Conservation (phyloP, 2,329 filamentous ascomycete genomes). For the Aureobasidium sp. region DNA sequence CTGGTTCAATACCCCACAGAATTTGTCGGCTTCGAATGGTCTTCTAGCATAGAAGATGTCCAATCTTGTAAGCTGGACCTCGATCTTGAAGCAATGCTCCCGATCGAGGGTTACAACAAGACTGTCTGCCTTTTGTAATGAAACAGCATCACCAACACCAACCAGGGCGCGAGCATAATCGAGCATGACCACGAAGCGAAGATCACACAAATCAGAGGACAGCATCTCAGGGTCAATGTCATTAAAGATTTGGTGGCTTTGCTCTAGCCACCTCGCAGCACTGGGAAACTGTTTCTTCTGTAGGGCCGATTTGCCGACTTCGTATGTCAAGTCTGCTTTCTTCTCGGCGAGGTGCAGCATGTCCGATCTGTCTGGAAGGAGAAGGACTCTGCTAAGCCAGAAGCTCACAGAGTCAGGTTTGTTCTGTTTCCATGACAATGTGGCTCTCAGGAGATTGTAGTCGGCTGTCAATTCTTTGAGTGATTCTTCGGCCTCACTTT, state of each 20-base stretch:
- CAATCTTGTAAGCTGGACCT: conserved; percentile 61
- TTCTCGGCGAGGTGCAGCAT: conserved; percentile 48
- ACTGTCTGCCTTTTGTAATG: conserved; percentile 47
- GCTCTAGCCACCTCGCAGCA: conserved; percentile 66
- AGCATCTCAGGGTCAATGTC: conserved; percentile 49
- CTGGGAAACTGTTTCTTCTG: conserved; percentile 45
- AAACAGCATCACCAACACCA: conserved; percentile 37
- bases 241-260: conserved; percentile 56
- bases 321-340: conserved; percentile 61
- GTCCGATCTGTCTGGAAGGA: conserved; percentile 37
- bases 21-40: conserved; percentile 32
- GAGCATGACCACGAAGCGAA: conserved; percentile 62
- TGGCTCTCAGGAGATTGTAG: conserved; percentile 59
- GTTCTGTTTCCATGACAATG: conserved; percentile 68
- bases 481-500: conserved; percentile 23
- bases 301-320: conserved; percentile 60
- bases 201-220: conserved; percentile 54
- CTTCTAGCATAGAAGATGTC: conserved; percentile 52
- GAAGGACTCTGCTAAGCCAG: conserved; percentile 58
- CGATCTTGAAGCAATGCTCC: conserved; percentile 43
- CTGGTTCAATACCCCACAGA: conserved; percentile 28
- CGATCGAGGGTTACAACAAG: background rate
- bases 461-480: conserved; percentile 46
- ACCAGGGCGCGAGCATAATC: conserved; percentile 27
- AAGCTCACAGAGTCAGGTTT: conserved; percentile 71